Evolutionary conservation across 2,329 filamentous ascomycete genomes (phyloP), one percentile per base, ranked within the genome.

Genomic region (Dactylonectria estremocensis): DNA sequence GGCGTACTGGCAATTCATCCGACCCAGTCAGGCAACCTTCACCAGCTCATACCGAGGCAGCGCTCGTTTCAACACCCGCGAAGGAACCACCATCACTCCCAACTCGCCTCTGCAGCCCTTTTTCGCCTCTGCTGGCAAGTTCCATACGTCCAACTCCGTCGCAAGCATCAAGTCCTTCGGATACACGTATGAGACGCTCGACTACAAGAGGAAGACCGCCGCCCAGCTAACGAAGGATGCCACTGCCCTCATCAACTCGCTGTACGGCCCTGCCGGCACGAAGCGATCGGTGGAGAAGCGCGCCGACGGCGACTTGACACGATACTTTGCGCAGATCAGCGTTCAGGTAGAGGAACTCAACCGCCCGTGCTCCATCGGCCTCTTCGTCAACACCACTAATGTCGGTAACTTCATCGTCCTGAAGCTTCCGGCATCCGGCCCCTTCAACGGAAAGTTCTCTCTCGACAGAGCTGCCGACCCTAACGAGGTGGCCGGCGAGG

Each of bases 401-500:
- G 80, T 79, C 14, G 81, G 80, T n/a, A 79, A 75, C 59, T 70
- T 82, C 49, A 78, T 80, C 0, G 73, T 83, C 45, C 78, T 83
- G 77, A 74, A 69, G 64, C 79, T 80, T 67, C 82, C 80, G 28
- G 64, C 69, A 2, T 66, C 63, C 8, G 82, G 80, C 49, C 73
- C 67, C 18, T 54, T 79, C 10, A 68, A 80, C 62, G 80, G 77
- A 24, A 74, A 74, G 24, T 75, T 83, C 37, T 80, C 85, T 55
- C 80, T 86, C 46, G 81, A 83, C 66, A 90, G 91, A 72, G 93
- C 92, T 8, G 92, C 95, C 79, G 91, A 92, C 75, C 63, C 63
- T 5, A 14, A 24, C 3, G 4, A 91, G 89, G 0, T 91, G 90
- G 40, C 73, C 75, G 61, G 63, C 28, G 56, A 63, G 56, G 67